A percentile compares a stretch with the other conserved stretches of the same genome.
Conservation (phyloP, 2,329 filamentous ascomycete species). For the Botryotinia convoluta region DNA sequence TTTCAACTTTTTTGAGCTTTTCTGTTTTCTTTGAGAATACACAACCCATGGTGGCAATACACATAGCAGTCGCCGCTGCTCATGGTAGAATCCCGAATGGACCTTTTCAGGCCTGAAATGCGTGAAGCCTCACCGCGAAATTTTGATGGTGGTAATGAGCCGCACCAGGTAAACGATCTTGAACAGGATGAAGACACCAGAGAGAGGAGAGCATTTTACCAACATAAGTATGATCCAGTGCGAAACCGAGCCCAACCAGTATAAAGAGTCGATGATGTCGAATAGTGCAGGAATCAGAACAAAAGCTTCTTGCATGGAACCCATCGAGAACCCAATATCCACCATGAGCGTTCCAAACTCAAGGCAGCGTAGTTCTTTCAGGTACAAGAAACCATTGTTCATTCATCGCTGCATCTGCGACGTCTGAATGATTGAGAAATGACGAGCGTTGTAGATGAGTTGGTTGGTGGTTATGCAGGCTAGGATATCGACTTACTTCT, state of each 20-base stretch:
- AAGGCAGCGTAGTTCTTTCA: conserved; percentile 2
- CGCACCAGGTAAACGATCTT: not conserved
- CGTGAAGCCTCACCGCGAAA: not conserved
- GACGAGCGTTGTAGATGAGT: not conserved
- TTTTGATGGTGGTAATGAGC: not conserved
- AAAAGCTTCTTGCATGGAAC: not conserved
- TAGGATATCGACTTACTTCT: not conserved
- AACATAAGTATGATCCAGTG: not conserved
- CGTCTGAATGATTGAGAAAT: not conserved
- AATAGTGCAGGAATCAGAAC: not conserved
- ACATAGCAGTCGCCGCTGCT: not conserved
- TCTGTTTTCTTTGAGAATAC: not conserved
- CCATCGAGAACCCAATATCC: not conserved
- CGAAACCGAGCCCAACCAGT: not conserved
- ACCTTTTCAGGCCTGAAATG: not conserved
- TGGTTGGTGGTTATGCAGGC: not conserved
- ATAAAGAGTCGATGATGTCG: not conserved
- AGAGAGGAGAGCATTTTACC: not conserved
- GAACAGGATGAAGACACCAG: not conserved
- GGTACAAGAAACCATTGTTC: not conserved
- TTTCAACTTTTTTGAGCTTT: not conserved
- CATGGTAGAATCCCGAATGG: not conserved
- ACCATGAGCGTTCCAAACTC: conserved; percentile 4
- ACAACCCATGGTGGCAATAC: not conserved
- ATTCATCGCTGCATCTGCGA: not conserved